Conservation (phyloP, 805 yeast species). For the Barnettozyma populi region DNA sequence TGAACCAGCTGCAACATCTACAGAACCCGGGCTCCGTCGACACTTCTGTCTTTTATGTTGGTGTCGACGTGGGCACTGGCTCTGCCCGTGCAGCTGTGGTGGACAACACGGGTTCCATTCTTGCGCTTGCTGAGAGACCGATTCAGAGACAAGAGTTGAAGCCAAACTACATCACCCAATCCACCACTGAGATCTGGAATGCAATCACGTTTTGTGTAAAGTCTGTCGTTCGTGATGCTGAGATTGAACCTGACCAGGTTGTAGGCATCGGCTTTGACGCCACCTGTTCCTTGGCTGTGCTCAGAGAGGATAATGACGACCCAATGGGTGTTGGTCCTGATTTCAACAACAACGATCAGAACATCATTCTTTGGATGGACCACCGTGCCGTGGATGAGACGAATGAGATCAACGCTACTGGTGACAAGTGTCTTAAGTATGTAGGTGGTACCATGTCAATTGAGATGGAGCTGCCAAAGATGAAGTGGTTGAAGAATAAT, state of each 20-base stretch:
- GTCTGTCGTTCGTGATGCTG: conserved; percentile 67
- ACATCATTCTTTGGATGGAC: conserved; percentile 96
- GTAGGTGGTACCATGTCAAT: conserved; percentile 98
- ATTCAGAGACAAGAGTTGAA: conserved; percentile 72
- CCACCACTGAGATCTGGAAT: conserved; percentile 88
- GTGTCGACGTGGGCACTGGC: conserved; percentile 97
- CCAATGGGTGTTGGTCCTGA: conserved; percentile 94
- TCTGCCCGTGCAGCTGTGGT: conserved; percentile 93
- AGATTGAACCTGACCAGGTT: conserved; percentile 60
- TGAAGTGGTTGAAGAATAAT: conserved; percentile 90
- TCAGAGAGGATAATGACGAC: conserved; percentile 54
- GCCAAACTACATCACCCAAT: conserved; percentile 75
- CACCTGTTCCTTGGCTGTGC: conserved; percentile 88
- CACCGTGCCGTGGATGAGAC: conserved; percentile 89
- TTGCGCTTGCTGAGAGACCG: conserved; percentile 73
- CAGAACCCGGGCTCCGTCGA: conserved; percentile 25
- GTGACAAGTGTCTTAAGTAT: conserved; percentile 74
- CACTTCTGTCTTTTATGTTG: conserved; percentile 48
- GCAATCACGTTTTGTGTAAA: conserved; percentile 79
- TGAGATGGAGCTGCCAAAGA: conserved; percentile 97
- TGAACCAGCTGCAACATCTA: conserved; percentile 24
- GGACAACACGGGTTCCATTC: conserved; percentile 75
- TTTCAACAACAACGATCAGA: conserved; percentile 64
- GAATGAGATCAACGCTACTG: conserved; percentile 69
- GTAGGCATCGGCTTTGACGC: conserved; percentile 96